These are phyloP conservation scores for Sicyos edulis DNA, from an alignment of 306 rosid species.

Conservation along the genomic window DNA sequence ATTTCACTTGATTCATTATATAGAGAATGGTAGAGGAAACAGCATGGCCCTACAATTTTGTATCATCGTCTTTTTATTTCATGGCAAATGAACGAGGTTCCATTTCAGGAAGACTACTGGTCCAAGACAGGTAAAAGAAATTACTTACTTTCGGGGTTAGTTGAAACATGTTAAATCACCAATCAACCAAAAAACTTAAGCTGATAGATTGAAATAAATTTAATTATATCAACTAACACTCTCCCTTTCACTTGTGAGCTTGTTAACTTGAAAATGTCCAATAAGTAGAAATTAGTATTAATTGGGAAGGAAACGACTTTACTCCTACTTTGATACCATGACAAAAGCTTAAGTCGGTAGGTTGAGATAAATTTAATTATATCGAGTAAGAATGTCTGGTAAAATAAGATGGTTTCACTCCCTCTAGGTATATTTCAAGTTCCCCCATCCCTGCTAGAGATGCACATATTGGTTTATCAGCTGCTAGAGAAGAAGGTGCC, in stretches of 20 bases:
- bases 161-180: too few relatives aligned
- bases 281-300: too few relatives aligned
- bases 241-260: too few relatives aligned
- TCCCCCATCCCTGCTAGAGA: constrained; percentile 29
- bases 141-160: background rate
- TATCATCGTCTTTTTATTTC: constrained; percentile 29
- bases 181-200: too few relatives aligned
- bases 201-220: too few relatives aligned
- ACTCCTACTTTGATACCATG: too few relatives aligned
- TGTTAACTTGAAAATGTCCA: too few relatives aligned
- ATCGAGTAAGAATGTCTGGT: background rate
- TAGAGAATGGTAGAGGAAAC: constrained; percentile 35
- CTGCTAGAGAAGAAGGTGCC: constrained; percentile 36
- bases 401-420: background rate
- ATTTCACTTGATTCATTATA: constrained; percentile 11
- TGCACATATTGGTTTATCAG: constrained; percentile 39
- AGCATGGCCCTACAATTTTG: constrained; percentile 41
- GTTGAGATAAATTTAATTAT: too few relatives aligned
- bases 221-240: too few relatives aligned
- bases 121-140: constrained; percentile 12
- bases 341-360: too few relatives aligned
- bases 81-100: constrained; percentile 37
- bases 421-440: constrained; percentile 30
- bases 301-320: too few relatives aligned
- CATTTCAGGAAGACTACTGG: constrained; percentile 30